Conservation (phyloP, 2,329 filamentous ascomycete genomes). For the Exophiala sp. region DNA sequence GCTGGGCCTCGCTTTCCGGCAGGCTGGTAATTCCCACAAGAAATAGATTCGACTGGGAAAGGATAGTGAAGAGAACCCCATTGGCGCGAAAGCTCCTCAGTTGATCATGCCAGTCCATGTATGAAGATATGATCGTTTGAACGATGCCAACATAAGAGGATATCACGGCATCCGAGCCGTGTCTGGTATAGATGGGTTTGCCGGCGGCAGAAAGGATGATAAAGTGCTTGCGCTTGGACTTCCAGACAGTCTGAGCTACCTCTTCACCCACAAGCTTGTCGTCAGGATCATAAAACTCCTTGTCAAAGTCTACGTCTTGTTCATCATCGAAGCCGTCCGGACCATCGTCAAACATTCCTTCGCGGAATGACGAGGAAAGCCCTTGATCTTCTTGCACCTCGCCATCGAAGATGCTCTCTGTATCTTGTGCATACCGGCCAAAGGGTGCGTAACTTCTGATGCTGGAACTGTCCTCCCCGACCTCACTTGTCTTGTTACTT, state of each 20-base stretch:
- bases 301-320: slow-evolving; percentile 60
- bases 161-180: slow-evolving; percentile 82
- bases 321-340: slow-evolving; percentile 35
- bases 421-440: slow-evolving; percentile 60
- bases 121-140: slow-evolving; percentile 97
- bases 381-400: slow-evolving; percentile 43
- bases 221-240: slow-evolving; percentile 91
- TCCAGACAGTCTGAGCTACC: slow-evolving; percentile 70
- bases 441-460: slow-evolving; percentile 48
- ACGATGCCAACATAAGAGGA: slow-evolving; percentile 92
- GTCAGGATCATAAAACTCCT: slow-evolving; percentile 63
- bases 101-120: slow-evolving; percentile 70
- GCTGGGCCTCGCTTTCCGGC: slow-evolving; percentile 83
- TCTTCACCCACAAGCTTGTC: slow-evolving; percentile 53
- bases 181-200: slow-evolving; percentile 94
- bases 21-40: slow-evolving; percentile 89
- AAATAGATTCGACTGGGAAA: slow-evolving; percentile 80
- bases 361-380: slow-evolving; percentile 36
- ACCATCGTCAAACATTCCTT: slow-evolving; percentile 23
- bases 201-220: slow-evolving; percentile 92
- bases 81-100: slow-evolving; percentile 83
- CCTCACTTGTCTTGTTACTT: slow-evolving; percentile 46
- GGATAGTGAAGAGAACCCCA: slow-evolving; percentile 74
- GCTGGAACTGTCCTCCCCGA: slow-evolving; percentile 45
- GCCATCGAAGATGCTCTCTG: slow-evolving; percentile 74